Evolutionary conservation across 2,329 filamentous ascomycete species (phyloP).

Genomic region (Exserohilum rostratum): DNA sequence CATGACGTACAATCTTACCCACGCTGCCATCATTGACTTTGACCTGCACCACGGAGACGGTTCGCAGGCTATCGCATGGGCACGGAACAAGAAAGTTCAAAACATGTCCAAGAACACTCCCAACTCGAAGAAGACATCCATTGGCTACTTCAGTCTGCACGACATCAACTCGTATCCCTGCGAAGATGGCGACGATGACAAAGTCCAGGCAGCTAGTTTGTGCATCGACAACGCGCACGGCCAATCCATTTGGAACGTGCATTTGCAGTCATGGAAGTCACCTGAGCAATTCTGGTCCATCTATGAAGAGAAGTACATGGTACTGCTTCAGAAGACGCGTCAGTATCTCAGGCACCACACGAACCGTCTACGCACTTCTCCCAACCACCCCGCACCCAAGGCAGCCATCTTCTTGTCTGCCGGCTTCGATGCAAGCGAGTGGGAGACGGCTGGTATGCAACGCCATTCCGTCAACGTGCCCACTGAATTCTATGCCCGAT

Average conservation of each 20-base stretch:
- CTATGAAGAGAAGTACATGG: constrained; percentile 78
- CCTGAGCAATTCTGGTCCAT: constrained; percentile 86
- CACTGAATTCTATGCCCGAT: constrained; percentile 92
- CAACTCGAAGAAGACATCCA: constrained; percentile 79
- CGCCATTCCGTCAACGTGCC: constrained; percentile 94
- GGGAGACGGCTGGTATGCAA: constrained; percentile 92
- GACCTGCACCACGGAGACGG: constrained; percentile 60
- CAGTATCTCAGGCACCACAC: constrained; percentile 77
- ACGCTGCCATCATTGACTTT: constrained; percentile 72
- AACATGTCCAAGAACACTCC: constrained; percentile 72
- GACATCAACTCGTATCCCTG: constrained; percentile 99
- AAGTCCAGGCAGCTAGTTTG: constrained; percentile 90
- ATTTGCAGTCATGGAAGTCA: constrained; percentile 84
- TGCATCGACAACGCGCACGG: constrained; percentile 94
- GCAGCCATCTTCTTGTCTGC: constrained; percentile 94
- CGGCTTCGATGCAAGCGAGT: constrained; percentile 96
- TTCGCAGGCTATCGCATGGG: constrained; percentile 94
- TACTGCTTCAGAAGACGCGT: constrained; percentile 81
- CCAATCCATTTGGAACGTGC: constrained; percentile 95
- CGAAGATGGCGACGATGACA: constrained; percentile 89
- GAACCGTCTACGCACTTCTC: constrained; percentile 63
- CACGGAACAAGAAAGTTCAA: constrained; percentile 76
- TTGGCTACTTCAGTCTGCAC: constrained; percentile 95
- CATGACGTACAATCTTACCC: constrained; percentile 82
- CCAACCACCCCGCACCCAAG: constrained; percentile 69